Conservation (phyloP, 2,329 filamentous ascomycete genomes). For the Oidium heveae region DNA sequence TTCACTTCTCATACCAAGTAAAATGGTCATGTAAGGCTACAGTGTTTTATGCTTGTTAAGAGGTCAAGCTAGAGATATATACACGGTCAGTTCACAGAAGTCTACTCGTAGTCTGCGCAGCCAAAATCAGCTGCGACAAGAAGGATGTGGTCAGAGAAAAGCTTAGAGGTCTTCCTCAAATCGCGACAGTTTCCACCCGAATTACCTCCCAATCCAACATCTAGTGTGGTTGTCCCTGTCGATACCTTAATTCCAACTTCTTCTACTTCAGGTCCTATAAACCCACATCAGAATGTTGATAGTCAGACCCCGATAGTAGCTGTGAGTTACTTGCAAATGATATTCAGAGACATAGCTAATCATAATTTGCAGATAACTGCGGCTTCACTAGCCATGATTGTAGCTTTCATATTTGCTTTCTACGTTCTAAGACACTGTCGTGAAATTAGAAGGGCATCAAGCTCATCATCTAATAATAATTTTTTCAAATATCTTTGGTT, state of each 20-base stretch:
- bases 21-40: too few relatives aligned
- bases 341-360: neutral
- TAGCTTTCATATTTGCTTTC: constrained; percentile 6
- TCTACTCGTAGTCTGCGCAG: too few relatives aligned
- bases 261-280: neutral
- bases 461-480: constrained; percentile 21
- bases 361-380: constrained; percentile 2
- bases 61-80: too few relatives aligned
- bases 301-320: neutral
- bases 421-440: constrained; percentile 17
- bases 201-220: neutral
- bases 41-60: too few relatives aligned
- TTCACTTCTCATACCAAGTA: too few relatives aligned
- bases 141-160: too few relatives aligned
- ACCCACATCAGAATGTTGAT: neutral
- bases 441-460: constrained; percentile 20
- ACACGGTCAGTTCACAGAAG: too few relatives aligned
- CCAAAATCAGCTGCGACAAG: too few relatives aligned
- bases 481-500: constrained; percentile 25
- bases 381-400: constrained; percentile 4
- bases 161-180: neutral
- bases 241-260: neutral
- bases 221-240: too few relatives aligned
- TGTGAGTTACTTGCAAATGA: neutral
- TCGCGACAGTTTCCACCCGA: neutral